A percentile compares a stretch with the other conserved stretches of the same genome.
Evolutionary conservation across 148 eudicot species (phyloP).

Genomic region (Cornus kousa): DNA sequence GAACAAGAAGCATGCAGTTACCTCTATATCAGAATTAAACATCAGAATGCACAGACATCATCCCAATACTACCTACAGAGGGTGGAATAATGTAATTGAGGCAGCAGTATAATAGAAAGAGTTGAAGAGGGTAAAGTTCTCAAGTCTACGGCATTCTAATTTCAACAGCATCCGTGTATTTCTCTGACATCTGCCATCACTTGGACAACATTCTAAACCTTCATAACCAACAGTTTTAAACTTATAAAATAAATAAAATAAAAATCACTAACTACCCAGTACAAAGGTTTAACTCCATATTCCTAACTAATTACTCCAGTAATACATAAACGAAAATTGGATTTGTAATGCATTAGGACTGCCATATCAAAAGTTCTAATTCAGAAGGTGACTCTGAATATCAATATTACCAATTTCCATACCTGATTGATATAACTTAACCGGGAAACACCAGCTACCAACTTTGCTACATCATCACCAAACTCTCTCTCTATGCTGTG

Average conservation of each 20-base stretch:
- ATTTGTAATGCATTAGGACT: background rate
- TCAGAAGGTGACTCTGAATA: background rate
- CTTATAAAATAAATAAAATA: background rate
- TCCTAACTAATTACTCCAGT: background rate
- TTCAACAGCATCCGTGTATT: background rate
- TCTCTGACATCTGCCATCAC: background rate
- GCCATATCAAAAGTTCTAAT: background rate
- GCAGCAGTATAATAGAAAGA: background rate
- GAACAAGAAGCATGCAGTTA: conserved; percentile 3
- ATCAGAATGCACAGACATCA: background rate
- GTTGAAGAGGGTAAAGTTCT: background rate
- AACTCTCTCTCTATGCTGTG: conserved; percentile 55
- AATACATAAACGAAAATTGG: background rate
- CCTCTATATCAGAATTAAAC: background rate
- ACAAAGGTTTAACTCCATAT: background rate
- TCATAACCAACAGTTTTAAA: background rate
- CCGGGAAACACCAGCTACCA: conserved; percentile 95
- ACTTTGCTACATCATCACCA: conserved; percentile 72
- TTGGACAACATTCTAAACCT: background rate
- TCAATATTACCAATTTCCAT: conserved; percentile 9
- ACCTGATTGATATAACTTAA: conserved; percentile 94
- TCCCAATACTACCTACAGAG: background rate
- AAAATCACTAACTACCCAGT: background rate
- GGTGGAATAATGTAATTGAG: background rate
- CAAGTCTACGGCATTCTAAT: background rate